A percentile compares a stretch with the other conserved stretches of the same genome.
Conservation (phyloP, 2,329 filamentous ascomycete genomes). For the Aspergillus novofumigatus region DNA sequence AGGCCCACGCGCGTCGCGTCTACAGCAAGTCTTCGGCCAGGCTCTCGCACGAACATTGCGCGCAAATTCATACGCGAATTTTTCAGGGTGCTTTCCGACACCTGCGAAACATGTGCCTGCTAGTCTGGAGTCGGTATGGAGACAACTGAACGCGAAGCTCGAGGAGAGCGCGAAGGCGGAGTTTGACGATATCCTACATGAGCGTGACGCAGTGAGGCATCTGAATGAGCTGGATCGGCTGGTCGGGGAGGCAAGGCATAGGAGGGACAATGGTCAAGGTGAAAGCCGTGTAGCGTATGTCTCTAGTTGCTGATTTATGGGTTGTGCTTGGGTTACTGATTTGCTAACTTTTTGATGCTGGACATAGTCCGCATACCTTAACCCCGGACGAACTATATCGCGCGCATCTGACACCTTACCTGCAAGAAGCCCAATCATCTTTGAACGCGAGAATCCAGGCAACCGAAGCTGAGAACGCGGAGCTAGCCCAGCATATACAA, state of each 20-base stretch:
- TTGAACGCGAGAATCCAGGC: constrained; percentile 48
- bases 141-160: constrained; percentile 56
- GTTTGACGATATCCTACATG: constrained; percentile 57
- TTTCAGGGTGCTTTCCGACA: constrained; percentile 61
- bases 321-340: neutral
- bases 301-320: constrained; percentile 4
- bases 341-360: neutral
- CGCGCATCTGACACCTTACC: constrained; percentile 56
- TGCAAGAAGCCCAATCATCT: constrained; percentile 47
- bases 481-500: constrained; percentile 48
- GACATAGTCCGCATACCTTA: constrained; percentile 53
- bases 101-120: constrained; percentile 55
- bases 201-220: constrained; percentile 53
- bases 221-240: constrained; percentile 60
- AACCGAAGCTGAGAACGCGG: constrained; percentile 51
- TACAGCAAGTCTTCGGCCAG: constrained; percentile 58
- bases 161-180: constrained; percentile 55
- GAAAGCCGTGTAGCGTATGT: constrained; percentile 47
- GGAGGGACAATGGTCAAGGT: constrained; percentile 44
- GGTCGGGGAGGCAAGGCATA: constrained; percentile 54
- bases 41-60: constrained; percentile 58
- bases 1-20: constrained; percentile 56
- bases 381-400: constrained; percentile 53
- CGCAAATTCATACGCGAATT: constrained; percentile 58
- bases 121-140: constrained; percentile 53